phyloP scores from a whole-genome alignment of 768 basidiomycete species.

The Collybiopsis confluens region DNA sequence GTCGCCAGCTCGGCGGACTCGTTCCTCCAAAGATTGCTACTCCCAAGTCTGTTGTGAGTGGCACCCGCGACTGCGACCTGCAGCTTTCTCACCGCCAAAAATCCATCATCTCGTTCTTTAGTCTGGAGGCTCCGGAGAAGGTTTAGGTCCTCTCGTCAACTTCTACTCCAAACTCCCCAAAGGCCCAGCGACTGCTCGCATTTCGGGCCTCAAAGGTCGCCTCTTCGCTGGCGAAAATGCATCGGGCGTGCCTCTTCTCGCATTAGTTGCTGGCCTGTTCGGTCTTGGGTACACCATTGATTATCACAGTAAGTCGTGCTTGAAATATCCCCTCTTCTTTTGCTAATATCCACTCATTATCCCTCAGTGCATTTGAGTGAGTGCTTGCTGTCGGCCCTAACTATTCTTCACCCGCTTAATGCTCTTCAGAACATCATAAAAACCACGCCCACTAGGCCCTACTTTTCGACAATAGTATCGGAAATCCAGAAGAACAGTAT shows the following conservation, averaged over 20 bases:
- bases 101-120: constrained; percentile 33
- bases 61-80: not conserved
- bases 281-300: constrained; percentile 82
- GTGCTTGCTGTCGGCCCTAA: constrained; percentile 20
- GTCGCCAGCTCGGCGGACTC: constrained; percentile 79
- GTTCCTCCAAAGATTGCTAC: constrained; percentile 96
- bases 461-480: constrained; percentile 3
- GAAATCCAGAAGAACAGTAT: not conserved
- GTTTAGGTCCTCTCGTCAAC: constrained; percentile 81
- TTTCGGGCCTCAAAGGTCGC: constrained; percentile 70
- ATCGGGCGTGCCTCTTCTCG: constrained; percentile 63
- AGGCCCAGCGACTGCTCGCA: constrained; percentile 62
- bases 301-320: constrained; percentile 72
- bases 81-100: not conserved
- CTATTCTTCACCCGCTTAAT: not conserved
- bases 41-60: constrained; percentile 77
- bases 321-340: not conserved
- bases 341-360: constrained; percentile 10
- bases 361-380: constrained; percentile 77
- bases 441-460: constrained; percentile 70
- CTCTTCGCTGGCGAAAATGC: constrained; percentile 88
- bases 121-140: constrained; percentile 79
- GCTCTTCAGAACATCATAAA: constrained; percentile 76
- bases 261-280: constrained; percentile 62
- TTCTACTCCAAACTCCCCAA: constrained; percentile 98